Conservation (phyloP, 805 yeast species). For the Yarrowia hollandica region DNA sequence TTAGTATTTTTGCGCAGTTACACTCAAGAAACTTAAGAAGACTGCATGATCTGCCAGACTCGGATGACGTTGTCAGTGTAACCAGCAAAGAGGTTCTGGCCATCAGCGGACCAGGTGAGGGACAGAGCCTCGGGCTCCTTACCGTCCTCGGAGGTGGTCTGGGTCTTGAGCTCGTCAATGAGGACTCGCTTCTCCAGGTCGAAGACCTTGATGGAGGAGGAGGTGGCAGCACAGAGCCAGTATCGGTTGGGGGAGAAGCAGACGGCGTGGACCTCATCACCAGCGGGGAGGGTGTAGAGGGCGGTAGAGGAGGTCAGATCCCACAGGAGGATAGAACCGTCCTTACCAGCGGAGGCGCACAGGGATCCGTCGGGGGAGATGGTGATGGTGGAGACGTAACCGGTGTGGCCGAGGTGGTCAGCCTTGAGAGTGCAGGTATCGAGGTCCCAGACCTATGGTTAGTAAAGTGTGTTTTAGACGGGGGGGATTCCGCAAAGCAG, state of each 20-base stretch:
- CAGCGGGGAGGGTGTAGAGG: constrained; percentile 90
- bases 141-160: constrained; percentile 80
- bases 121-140: constrained; percentile 98
- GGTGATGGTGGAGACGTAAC: constrained; percentile 95
- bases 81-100: constrained; percentile 99
- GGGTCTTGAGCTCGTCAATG: constrained; percentile 98
- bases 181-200: constrained; percentile 92
- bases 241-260: constrained; percentile 99
- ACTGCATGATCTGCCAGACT: constrained; percentile 99
- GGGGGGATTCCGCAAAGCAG: too few species aligned
- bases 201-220: constrained; percentile 96
- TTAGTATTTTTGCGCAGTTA: constrained; percentile 25
- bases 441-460: constrained; percentile 87
- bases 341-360: constrained; percentile 99
- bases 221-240: constrained; percentile 99
- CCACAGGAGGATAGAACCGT: constrained; percentile 98
- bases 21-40: constrained; percentile 34
- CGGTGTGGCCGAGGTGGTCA: constrained; percentile 99
- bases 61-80: constrained; percentile 99
- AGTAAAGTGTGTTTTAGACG: constrained; percentile 31
- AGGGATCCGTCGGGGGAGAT: constrained; percentile 99
- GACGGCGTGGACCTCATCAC: constrained; percentile 96
- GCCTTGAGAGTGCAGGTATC: constrained; percentile 80
- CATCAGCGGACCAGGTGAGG: constrained; percentile 99
- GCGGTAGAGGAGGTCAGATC: constrained; percentile 82